Evolutionary conservation across 495 filamentous ascomycete genomes (phyloP).

Genomic region (Annulohypoxylon moriforme): DNA sequence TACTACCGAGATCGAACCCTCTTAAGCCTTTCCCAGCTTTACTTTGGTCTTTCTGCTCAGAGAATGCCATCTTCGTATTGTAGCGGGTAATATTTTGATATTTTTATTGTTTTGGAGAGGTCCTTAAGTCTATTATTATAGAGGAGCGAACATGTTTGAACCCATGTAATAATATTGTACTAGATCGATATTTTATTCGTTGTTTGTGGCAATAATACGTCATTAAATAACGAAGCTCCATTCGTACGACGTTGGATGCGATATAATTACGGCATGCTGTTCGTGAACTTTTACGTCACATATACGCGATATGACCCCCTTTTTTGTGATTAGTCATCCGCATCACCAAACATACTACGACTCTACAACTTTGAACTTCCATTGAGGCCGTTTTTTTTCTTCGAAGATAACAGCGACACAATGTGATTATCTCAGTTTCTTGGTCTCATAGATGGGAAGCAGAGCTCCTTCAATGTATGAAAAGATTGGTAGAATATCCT

Average conservation of each 20-base stretch:
- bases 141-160: neutral
- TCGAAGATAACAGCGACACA: too few relatives aligned
- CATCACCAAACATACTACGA: neutral
- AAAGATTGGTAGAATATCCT: too few relatives aligned
- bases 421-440: too few relatives aligned
- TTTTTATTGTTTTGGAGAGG: too few relatives aligned
- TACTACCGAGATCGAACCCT: conserved; percentile 20
- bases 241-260: neutral
- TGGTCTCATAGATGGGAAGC: too few relatives aligned
- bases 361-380: too few relatives aligned
- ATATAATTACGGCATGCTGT: conserved; percentile 4
- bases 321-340: neutral
- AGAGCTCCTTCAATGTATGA: too few relatives aligned
- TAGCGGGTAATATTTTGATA: neutral
- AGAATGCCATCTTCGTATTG: conserved; percentile 5
- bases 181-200: neutral
- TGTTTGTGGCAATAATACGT: conserved; percentile 13
- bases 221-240: conserved; percentile 16
- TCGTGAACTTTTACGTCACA: conserved; percentile 10
- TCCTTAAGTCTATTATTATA: neutral
- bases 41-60: conserved; percentile 17
- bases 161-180: neutral
- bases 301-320: conserved; percentile 1
- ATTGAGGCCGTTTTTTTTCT: too few relatives aligned
- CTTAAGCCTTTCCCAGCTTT: conserved; percentile 23